Percentiles rank a stretch among this genome's conserved stretches.
Evolutionary conservation across 2,329 filamentous ascomycete species (phyloP).

Genomic region (Colletotrichum sp.): DNA sequence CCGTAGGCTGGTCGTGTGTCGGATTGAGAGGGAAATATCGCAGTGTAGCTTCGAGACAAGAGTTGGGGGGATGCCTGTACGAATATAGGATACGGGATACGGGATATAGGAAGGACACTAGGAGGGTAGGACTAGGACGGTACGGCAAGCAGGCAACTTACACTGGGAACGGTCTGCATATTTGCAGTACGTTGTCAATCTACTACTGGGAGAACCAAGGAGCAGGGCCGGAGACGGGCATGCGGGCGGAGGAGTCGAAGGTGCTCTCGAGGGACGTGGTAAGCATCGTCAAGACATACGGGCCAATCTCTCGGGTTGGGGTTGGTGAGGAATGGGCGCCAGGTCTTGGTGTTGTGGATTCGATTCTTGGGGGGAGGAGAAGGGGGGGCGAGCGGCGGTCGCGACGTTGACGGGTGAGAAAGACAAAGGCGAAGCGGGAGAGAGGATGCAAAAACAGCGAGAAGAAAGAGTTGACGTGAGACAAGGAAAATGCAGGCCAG

Average conservation of each 20-base stretch:
- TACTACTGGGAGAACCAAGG: constrained; percentile 38
- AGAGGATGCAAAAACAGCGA: neutral
- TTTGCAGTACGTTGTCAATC: constrained; percentile 41
- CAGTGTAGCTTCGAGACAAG: neutral
- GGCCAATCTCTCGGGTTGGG: constrained; percentile 12
- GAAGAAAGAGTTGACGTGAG: neutral
- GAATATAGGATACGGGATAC: constrained; percentile 1
- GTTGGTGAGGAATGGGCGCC: constrained; percentile 7
- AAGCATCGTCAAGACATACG: constrained; percentile 25
- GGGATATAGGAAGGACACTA: neutral
- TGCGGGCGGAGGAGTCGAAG: constrained; percentile 18
- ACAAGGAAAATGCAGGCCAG: neutral
- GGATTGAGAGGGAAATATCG: neutral
- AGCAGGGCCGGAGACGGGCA: constrained; percentile 6
- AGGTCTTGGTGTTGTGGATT: neutral
- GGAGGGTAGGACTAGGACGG: neutral
- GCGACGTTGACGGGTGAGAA: neutral
- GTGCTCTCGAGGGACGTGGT: constrained; percentile 17
- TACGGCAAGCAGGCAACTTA: constrained; percentile 35
- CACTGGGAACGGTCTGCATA: constrained; percentile 61
- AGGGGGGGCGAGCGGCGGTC: neutral
- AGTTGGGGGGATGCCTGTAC: constrained; percentile 17
- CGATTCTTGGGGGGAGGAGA: neutral
- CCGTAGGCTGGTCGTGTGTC: neutral
- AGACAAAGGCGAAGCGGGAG: neutral